Evolutionary conservation across 2,329 filamentous ascomycete genomes (phyloP).

Genomic region (Talaromyces sp.): DNA sequence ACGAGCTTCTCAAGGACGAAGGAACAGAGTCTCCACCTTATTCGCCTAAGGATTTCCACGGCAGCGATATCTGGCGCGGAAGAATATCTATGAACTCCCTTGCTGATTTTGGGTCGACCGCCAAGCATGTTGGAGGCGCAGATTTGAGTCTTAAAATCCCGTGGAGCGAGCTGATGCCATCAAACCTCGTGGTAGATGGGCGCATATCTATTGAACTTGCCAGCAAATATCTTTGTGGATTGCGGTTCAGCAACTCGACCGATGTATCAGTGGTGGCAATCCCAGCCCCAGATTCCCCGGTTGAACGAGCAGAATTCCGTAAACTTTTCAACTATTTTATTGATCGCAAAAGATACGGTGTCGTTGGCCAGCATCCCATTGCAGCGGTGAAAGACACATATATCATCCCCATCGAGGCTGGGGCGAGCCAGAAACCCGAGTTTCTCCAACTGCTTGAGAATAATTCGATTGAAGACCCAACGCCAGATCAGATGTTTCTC

Average conservation of each 20-base stretch:
- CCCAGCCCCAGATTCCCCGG: constrained; percentile 54
- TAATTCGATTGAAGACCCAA: constrained; percentile 67
- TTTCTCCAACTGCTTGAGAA: constrained; percentile 87
- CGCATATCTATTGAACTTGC: constrained; percentile 76
- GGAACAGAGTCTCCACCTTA: constrained; percentile 78
- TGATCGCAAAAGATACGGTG: constrained; percentile 76
- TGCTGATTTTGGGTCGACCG: constrained; percentile 69
- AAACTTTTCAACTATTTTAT: constrained; percentile 84
- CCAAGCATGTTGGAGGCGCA: constrained; percentile 77
- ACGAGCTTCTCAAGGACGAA: constrained; percentile 78
- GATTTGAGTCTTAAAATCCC: constrained; percentile 63
- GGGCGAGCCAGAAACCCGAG: constrained; percentile 64
- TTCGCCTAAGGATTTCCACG: constrained; percentile 68
- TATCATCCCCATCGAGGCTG: constrained; percentile 76
- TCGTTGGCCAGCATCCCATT: constrained; percentile 70
- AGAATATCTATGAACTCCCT: constrained; percentile 71
- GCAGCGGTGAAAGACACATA: constrained; percentile 85
- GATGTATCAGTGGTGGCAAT: constrained; percentile 80
- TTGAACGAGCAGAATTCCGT: constrained; percentile 60
- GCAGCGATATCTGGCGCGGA: constrained; percentile 75
- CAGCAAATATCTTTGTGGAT: constrained; percentile 82
- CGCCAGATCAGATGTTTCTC: constrained; percentile 71
- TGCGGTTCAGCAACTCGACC: constrained; percentile 74
- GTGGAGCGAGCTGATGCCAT: constrained; percentile 73
- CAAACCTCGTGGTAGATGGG: constrained; percentile 57